Evolutionary conservation across 345 rosid genomes (phyloP).

Genomic region (Pseudoturritis turrita): DNA sequence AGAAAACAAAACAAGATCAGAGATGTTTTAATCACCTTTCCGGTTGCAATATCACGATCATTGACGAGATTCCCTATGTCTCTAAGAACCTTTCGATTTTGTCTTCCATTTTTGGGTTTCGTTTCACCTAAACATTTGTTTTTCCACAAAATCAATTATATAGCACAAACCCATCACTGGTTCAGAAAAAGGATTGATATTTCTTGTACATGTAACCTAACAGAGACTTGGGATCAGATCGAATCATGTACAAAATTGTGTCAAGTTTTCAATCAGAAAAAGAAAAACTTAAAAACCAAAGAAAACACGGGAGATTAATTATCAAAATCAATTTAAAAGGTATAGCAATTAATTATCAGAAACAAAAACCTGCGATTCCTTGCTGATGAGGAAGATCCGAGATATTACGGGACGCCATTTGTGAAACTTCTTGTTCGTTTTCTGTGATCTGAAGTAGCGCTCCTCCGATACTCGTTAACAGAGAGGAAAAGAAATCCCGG

Average conservation of each 20-base stretch:
- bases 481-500: conserved; percentile 55
- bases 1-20: not conserved
- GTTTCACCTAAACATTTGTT: conserved; percentile 35
- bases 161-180: not conserved
- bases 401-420: conserved; percentile 51
- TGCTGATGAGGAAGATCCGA: conserved; percentile 26
- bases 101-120: conserved; percentile 54
- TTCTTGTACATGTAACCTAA: too few species aligned
- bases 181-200: not conserved
- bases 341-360: too few species aligned
- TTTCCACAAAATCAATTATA: not conserved
- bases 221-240: too few species aligned
- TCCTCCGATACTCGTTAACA: conserved; percentile 51
- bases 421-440: conserved; percentile 15
- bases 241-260: too few species aligned
- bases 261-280: too few species aligned
- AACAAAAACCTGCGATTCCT: conserved; percentile 33
- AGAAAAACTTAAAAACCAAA: too few species aligned
- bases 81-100: conserved; percentile 55
- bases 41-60: conserved; percentile 36
- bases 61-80: conserved; percentile 69
- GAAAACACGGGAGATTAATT: too few species aligned
- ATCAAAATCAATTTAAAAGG: too few species aligned
- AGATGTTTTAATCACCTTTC: conserved; percentile 38
- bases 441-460: conserved; percentile 43